A percentile compares a stretch with the other conserved stretches of the same genome.
phyloP scores from a whole-genome alignment of 108 stramenopile genomes.

The Nitzschia sp. region DNA sequence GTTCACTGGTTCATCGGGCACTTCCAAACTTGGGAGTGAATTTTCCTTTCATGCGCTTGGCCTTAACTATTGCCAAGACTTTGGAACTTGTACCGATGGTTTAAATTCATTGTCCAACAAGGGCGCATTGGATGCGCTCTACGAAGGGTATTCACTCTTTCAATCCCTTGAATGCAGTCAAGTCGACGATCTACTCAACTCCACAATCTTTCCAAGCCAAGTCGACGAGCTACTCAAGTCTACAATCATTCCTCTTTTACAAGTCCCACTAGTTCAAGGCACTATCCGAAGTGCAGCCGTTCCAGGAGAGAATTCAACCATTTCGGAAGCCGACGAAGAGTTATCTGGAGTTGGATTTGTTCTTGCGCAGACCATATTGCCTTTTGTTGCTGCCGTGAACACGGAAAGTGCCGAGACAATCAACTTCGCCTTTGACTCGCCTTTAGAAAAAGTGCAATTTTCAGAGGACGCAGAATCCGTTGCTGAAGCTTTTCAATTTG shows the following conservation, averaged over 20 bases:
- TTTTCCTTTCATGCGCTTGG: conserved; percentile 62
- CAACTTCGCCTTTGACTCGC: conserved; percentile 10
- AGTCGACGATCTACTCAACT: conserved; percentile 25
- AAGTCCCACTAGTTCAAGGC: conserved; percentile 65
- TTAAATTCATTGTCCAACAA: conserved; percentile 53
- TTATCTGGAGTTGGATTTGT: conserved; percentile 9
- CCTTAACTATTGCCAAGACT: conserved; percentile 65
- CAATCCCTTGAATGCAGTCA: conserved; percentile 33
- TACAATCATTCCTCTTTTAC: conserved; percentile 21
- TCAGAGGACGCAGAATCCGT: conserved; percentile 21
- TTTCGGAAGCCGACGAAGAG: background rate
- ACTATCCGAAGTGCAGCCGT: background rate
- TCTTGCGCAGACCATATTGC: conserved; percentile 58
- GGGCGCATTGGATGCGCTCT: conserved; percentile 41
- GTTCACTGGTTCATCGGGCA: conserved; percentile 65
- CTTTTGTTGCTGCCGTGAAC: conserved; percentile 43
- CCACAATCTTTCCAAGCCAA: conserved; percentile 17
- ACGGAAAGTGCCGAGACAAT: conserved; percentile 39
- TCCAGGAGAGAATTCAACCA: background rate
- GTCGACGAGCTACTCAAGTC: conserved; percentile 38
- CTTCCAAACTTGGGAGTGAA: conserved; percentile 40
- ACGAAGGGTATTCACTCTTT: conserved; percentile 40
- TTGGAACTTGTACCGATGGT: conserved; percentile 54
- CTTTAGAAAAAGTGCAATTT: conserved; percentile 9
- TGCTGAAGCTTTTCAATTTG: conserved; percentile 37